Base-by-base conservation (phyloP, 352 stramenopile species). In the Globisporangium abappressorium region DNA sequence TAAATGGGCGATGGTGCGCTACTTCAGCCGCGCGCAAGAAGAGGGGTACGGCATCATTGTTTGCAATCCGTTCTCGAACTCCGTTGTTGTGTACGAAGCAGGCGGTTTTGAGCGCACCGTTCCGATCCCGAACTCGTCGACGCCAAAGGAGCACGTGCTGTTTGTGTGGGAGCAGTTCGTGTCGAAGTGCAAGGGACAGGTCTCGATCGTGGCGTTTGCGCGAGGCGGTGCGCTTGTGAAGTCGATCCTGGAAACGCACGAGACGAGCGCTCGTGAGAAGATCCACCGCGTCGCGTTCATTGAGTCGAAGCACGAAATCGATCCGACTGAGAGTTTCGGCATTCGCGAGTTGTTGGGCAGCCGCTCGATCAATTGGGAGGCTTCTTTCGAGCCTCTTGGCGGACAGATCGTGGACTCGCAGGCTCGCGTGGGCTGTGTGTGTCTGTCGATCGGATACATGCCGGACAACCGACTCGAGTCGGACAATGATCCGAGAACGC, bases 141-240 rank as follows among this genome's bases (percentile, higher is more conserved):
- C 87, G 11, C 89, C 89, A 0, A 87, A 84, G n/a, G 89, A 96
- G 65, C 89, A 96, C 73, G 80, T 94, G 46, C 73, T 92, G 20
- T 96, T 92, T 62, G 87, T 96, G n/a, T 96, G 89, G 89, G 84
- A 95, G 34, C 70, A 93, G 36, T 96, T 87, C 51, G 82, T 88
- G 1, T 65, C 81, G 18, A 93, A 92, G 66, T 95, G 86, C 69
- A 91, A 90, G 64, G 89, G 87, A 3, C 81, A 96, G 65, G 84
- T 96, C 11, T 95, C 87, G 8, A 84, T 96, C 41, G 84, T 96
- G 56, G 89, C 89, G 41, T 96, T 90, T 41, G 84, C 86, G 3
- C 84, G 87, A 15, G 89, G 89, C 68, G 89, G 89, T 33, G 81
- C 87, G 12, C 75, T 96, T 12, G 84, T 92, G 12, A 94, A 94